A percentile compares a stretch with the other conserved stretches of the same genome.
Conservation (phyloP, 768 basidiomycete genomes). For the Termitomyces sp. region DNA sequence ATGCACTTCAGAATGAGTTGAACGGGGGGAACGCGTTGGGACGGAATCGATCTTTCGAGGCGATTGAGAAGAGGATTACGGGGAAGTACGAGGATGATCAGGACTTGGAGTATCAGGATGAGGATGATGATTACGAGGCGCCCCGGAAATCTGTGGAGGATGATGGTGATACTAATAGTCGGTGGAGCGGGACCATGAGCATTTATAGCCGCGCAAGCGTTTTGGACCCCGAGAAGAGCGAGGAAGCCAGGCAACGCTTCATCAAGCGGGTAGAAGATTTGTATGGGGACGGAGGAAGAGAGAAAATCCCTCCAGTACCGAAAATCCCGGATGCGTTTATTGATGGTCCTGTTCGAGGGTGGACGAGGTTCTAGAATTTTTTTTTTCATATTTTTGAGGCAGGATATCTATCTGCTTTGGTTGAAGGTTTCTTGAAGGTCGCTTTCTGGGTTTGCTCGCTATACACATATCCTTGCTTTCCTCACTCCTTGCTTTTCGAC, state of each 20-base stretch:
- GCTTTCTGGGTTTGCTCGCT: constrained; percentile 4
- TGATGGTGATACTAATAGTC: constrained; percentile 26
- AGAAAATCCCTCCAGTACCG: constrained; percentile 40
- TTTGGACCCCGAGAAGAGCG: constrained; percentile 48
- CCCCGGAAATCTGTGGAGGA: constrained; percentile 19
- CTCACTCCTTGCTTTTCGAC: neutral
- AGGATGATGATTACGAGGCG: constrained; percentile 8
- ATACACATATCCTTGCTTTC: neutral
- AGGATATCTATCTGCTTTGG: neutral
- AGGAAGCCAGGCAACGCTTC: constrained; percentile 41
- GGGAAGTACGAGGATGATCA: constrained; percentile 4
- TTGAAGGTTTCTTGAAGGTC: neutral
- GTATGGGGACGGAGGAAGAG: constrained; percentile 34
- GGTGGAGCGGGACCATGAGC: constrained; percentile 34
- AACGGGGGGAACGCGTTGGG: constrained; percentile 18
- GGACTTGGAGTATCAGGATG: constrained; percentile 12
- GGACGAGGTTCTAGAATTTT: constrained; percentile 25
- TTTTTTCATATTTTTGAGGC: constrained; percentile 2
- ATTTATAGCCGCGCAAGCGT: constrained; percentile 48
- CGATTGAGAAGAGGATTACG: constrained; percentile 8
- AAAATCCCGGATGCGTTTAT: constrained; percentile 29
- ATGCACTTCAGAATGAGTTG: constrained; percentile 1
- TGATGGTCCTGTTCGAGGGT: constrained; percentile 17
- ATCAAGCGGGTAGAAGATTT: constrained; percentile 47
- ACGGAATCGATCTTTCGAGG: constrained; percentile 23